A percentile compares a stretch with the other conserved stretches of the same genome.
These are phyloP conservation scores for Boletus tylopilopsis DNA, from an alignment of 768 basidiomycete genomes.

Conservation along the genomic window DNA sequence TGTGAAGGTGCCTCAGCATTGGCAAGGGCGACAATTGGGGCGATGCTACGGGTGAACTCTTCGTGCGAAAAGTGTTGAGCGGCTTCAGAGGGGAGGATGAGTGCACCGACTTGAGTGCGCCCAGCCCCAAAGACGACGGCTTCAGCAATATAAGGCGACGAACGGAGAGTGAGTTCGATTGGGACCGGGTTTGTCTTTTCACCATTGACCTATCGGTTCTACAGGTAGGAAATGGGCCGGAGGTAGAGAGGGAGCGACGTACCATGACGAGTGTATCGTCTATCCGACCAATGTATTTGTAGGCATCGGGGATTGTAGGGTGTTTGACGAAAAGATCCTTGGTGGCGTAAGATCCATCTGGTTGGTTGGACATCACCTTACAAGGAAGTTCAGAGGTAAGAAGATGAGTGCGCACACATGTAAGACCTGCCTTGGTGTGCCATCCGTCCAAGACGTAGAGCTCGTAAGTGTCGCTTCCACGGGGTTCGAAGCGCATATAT, in stretches of 20 bases:
- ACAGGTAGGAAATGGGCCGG: too few relatives aligned
- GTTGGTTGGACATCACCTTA: slow-evolving; percentile 38
- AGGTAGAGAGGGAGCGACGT: not conserved
- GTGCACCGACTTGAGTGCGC: slow-evolving; percentile 45
- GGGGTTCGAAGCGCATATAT: slow-evolving; percentile 43
- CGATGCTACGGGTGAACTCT: slow-evolving; percentile 33
- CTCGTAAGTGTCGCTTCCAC: slow-evolving; percentile 42
- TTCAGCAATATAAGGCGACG: slow-evolving; percentile 43
- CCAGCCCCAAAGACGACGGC: slow-evolving; percentile 53
- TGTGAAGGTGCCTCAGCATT: slow-evolving; percentile 51
- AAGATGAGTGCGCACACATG: not conserved
- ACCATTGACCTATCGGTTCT: slow-evolving; percentile 34
- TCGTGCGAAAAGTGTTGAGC: slow-evolving; percentile 24
- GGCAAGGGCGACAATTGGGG: slow-evolving; percentile 46
- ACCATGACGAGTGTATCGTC: slow-evolving; percentile 51
- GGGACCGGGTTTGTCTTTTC: slow-evolving; percentile 59
- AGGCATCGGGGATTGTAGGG: slow-evolving; percentile 36
- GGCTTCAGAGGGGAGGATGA: slow-evolving; percentile 48
- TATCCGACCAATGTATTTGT: slow-evolving; percentile 50
- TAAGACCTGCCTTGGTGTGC: slow-evolving; percentile 41
- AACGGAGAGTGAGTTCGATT: slow-evolving; percentile 49
- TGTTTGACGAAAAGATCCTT: slow-evolving; percentile 53
- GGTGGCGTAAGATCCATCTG: slow-evolving; percentile 52
- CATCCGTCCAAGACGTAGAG: slow-evolving; percentile 49
- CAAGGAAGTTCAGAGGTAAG: not conserved